phyloP scores from a whole-genome alignment of 2,329 filamentous ascomycete species.

The Scytalidium sp. region DNA sequence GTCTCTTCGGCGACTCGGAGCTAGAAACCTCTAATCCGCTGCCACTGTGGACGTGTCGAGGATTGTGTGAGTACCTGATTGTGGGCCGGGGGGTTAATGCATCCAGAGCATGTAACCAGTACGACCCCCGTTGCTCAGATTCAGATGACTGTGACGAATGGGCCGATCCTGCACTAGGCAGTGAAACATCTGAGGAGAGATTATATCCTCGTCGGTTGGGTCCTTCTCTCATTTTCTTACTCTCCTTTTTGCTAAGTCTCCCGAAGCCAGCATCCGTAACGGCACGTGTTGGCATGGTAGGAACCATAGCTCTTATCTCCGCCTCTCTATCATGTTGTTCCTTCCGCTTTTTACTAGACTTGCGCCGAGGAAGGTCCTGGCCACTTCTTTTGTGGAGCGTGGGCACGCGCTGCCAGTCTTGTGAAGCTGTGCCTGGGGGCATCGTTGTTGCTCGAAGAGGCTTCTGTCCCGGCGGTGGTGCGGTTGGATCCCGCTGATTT shows the following conservation, averaged over 20 bases:
- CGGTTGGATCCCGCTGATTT: not conserved
- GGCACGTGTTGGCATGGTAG: slow-evolving; percentile 62
- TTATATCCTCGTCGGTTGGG: slow-evolving; percentile 55
- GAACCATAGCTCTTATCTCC: slow-evolving; percentile 83
- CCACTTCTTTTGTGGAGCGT: slow-evolving; percentile 61
- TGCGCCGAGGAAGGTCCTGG: slow-evolving; percentile 61
- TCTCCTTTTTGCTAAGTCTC: slow-evolving; percentile 59
- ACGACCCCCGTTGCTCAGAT: slow-evolving; percentile 68
- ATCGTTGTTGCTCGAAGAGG: slow-evolving; percentile 20
- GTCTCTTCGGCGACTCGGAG: slow-evolving; percentile 45
- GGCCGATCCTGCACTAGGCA: slow-evolving; percentile 71
- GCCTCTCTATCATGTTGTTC: slow-evolving; percentile 77
- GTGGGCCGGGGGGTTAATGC: slow-evolving; percentile 84
- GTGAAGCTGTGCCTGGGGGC: slow-evolving; percentile 13
- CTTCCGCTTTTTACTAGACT: slow-evolving; percentile 73
- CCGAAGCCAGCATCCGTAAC: slow-evolving; percentile 58
- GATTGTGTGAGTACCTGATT: slow-evolving; percentile 68
- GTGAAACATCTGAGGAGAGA: slow-evolving; percentile 61
- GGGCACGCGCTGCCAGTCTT: slow-evolving; percentile 42
- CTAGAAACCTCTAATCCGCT: slow-evolving; percentile 38
- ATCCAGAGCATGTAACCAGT: slow-evolving; percentile 75
- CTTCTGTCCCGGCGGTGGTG: slow-evolving; percentile 1
- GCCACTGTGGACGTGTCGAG: slow-evolving; percentile 50
- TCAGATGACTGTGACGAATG: slow-evolving; percentile 73
- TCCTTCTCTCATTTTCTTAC: slow-evolving; percentile 60